Percentiles rank a stretch among this genome's conserved stretches.
phyloP scores from a whole-genome alignment of 306 rosid species.

The Citrullus colocynthis region DNA sequence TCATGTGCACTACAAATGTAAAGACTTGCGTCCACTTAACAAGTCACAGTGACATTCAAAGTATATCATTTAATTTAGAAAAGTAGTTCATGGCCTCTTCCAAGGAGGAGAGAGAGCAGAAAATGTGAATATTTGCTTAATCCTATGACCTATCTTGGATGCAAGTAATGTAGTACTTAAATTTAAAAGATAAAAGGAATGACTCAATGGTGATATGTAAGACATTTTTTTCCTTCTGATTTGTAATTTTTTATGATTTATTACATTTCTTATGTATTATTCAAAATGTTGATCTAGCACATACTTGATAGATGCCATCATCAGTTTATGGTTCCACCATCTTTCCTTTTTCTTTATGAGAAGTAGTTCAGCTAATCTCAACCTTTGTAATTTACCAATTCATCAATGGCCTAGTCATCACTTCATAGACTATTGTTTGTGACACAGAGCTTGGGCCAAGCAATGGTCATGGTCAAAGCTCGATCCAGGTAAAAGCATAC shows the following conservation, averaged over 20 bases:
- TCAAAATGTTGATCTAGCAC: not conserved
- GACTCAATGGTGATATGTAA: not conserved
- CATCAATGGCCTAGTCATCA: not conserved
- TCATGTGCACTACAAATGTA: not conserved
- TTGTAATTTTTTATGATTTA: not conserved
- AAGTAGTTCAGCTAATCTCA: not conserved
- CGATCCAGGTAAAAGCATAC: not conserved
- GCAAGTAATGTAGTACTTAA: not conserved
- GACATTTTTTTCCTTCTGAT: not conserved
- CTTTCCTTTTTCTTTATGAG: not conserved
- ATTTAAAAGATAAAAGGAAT: not conserved
- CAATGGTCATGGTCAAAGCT: not conserved
- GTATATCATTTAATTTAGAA: not conserved
- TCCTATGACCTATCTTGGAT: not conserved
- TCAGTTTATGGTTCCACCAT: not conserved
- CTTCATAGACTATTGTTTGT: not conserved
- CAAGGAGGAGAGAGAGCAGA: not conserved
- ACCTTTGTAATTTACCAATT: not conserved
- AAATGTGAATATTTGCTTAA: not conserved
- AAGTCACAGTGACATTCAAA: not conserved
- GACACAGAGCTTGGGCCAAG: not conserved
- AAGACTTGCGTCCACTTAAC: not conserved
- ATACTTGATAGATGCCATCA: not conserved
- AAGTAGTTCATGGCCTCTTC: not conserved
- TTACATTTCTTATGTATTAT: not conserved